Conservation (phyloP, 75 land plant genomes). For the Chamaecyparis obtusa region DNA sequence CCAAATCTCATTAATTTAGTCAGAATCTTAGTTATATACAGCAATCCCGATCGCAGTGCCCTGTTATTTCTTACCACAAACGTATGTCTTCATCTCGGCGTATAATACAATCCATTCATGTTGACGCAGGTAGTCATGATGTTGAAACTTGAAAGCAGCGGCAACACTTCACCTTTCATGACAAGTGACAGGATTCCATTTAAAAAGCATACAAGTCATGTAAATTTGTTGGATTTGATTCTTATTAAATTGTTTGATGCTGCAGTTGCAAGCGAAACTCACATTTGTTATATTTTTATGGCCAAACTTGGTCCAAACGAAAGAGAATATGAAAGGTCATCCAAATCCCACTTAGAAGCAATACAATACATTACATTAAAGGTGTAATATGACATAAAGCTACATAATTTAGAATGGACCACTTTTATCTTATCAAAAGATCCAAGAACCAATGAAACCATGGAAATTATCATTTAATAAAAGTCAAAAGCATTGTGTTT, state of each 20-base stretch:
- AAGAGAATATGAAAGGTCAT: not conserved
- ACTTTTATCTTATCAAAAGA: not conserved
- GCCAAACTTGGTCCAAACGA: not conserved
- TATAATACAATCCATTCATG: not conserved
- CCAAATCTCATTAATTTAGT: not conserved
- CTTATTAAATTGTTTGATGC: not conserved
- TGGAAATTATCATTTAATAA: not conserved
- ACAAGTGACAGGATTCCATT: not conserved
- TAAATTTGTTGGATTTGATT: not conserved
- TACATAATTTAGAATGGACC: not conserved
- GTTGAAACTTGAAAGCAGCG: not conserved
- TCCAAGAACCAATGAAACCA: not conserved
- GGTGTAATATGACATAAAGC: not conserved
- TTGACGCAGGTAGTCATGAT: not conserved
- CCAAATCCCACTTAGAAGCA: not conserved
- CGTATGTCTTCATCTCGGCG: not conserved
- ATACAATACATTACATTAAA: not conserved
- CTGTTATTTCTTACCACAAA: not conserved
- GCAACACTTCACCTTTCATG: constrained; percentile 5
- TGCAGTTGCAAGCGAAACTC: not conserved
- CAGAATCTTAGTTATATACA: not conserved
- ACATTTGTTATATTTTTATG: not conserved
- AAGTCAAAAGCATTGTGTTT: not conserved
- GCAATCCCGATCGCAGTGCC: not conserved
- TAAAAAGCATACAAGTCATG: not conserved